Conservation (phyloP, 495 filamentous ascomycete species). For the Zalerion maritima region DNA sequence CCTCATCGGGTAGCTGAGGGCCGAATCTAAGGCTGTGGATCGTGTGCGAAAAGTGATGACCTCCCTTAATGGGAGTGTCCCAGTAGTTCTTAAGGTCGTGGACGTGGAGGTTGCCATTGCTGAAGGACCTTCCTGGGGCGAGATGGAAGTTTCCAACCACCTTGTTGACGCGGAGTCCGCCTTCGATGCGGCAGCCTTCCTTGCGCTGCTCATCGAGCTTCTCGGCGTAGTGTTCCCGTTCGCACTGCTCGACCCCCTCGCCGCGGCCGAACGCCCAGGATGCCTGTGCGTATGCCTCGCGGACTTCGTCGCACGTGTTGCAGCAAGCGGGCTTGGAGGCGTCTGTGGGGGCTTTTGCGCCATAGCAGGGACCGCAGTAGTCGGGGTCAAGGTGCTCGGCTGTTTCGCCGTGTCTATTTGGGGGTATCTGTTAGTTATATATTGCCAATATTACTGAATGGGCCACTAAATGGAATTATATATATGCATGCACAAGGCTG, state of each 20-base stretch:
- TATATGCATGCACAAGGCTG: not conserved
- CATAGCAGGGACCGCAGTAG: constrained; percentile 92
- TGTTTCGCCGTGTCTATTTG: constrained; percentile 45
- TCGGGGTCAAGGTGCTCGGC: constrained; percentile 75
- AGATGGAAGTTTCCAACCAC: constrained; percentile 98
- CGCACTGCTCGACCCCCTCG: constrained; percentile 87
- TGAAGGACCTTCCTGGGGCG: constrained; percentile 87
- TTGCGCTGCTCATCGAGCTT: constrained; percentile 70
- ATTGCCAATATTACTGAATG: constrained; percentile 1
- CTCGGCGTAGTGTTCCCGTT: constrained; percentile 83
- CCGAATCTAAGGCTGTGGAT: constrained; percentile 90
- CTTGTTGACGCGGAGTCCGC: constrained; percentile 88
- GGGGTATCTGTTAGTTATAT: constrained; percentile 5
- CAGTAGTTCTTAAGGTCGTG: constrained; percentile 94
- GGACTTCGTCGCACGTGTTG: constrained; percentile 91
- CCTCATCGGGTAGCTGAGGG: constrained; percentile 67
- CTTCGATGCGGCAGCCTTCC: constrained; percentile 92
- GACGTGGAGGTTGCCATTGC: constrained; percentile 87
- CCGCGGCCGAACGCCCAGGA: constrained; percentile 91
- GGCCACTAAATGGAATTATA: too few species aligned
- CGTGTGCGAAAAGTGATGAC: constrained; percentile 78
- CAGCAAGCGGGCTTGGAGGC: constrained; percentile 74
- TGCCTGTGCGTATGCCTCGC: constrained; percentile 76
- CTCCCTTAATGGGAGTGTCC: constrained; percentile 42
- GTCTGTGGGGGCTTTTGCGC: constrained; percentile 54